Conservation (phyloP, 1,284 basidiomycete genomes). For the Chiua sp. region DNA sequence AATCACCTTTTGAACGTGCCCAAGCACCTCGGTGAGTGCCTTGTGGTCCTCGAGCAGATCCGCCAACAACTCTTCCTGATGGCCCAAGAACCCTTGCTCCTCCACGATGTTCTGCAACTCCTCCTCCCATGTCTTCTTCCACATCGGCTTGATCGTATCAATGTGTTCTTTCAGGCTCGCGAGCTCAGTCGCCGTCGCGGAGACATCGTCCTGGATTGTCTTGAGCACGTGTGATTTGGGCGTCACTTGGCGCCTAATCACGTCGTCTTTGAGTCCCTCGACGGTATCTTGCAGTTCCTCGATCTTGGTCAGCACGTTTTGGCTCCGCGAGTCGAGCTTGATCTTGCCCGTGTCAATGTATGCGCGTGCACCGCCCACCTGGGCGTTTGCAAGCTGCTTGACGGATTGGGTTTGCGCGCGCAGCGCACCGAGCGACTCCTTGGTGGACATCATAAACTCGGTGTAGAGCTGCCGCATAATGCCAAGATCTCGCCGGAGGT, state of each 20-base stretch:
- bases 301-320: conserved; percentile 90
- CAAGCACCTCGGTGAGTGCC: conserved; percentile 83
- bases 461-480: conserved; percentile 94
- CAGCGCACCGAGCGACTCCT: conserved; percentile 79
- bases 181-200: conserved; percentile 72
- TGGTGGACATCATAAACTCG: conserved; percentile 92
- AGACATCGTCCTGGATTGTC: conserved; percentile 77
- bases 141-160: conserved; percentile 91
- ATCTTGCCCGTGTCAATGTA: conserved; percentile 93
- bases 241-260: conserved; percentile 87
- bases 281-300: conserved; percentile 95
- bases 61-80: conserved; percentile 89
- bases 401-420: conserved; percentile 87
- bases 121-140: conserved; percentile 99
- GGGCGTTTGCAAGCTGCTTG: conserved; percentile 81
- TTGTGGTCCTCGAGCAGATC: conserved; percentile 94
- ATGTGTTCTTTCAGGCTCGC: conserved; percentile 86
- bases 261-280: conserved; percentile 91
- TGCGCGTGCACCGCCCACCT: conserved; percentile 86
- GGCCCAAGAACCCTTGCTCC: conserved; percentile 93
- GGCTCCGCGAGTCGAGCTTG: conserved; percentile 87
- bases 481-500: conserved; percentile 90
- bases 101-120: conserved; percentile 97
- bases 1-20: conserved; percentile 89
- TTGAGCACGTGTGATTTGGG: conserved; percentile 81